Base-by-base conservation (phyloP, 352 stramenopile genomes). In the Poterioochromonas sp. region DNA sequence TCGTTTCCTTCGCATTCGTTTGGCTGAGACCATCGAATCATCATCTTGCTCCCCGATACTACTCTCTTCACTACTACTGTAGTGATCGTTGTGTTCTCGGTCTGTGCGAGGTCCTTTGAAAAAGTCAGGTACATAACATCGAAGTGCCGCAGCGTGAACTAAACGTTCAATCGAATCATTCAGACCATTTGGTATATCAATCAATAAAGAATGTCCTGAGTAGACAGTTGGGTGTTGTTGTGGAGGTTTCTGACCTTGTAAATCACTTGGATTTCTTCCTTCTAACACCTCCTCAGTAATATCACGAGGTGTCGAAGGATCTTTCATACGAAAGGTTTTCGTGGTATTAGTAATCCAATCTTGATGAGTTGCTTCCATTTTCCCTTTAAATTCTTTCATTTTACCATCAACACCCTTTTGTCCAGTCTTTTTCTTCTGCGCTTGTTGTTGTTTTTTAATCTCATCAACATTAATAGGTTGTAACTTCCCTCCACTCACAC, bases 101-200 rank as follows among this genome's bases (percentile, higher is more conserved):
- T 58, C 47, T 26, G 26, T 26, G 47, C 47, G 47, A 39, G n/a
- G 5, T 32, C 54, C 54, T 29, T 22, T 5, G 32, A 74, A 74
- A 39, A 74, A 58, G 1, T 74, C 65, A 18, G 65, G 65, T 35
- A 54, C 40, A 74, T 58, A 74, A 39, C 65, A 74, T 58, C 65
- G 35, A 34, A 74, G 32, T 54, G 65, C 65, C 8, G 65, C 65
- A 40, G 65, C 65, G 53, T 74, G 37, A 5, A 74, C 53, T 8
- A 74, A 54, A 34, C 40, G 37, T 12, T 74, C 65, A 8, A 74
- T 54, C 37, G 20, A 40, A 54, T 74, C 65, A 34, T 51, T 37
- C 5, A 74, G 18, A 39, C 65, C 65, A 12, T 54, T 22, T 54
- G 65, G 65, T 39, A 74, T 39, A 58, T 74, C 65, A 12, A 74